A percentile compares a stretch with the other conserved stretches of the same genome.
phyloP scores from a whole-genome alignment of 164 flowering plant species.

The Vitis labrusca region DNA sequence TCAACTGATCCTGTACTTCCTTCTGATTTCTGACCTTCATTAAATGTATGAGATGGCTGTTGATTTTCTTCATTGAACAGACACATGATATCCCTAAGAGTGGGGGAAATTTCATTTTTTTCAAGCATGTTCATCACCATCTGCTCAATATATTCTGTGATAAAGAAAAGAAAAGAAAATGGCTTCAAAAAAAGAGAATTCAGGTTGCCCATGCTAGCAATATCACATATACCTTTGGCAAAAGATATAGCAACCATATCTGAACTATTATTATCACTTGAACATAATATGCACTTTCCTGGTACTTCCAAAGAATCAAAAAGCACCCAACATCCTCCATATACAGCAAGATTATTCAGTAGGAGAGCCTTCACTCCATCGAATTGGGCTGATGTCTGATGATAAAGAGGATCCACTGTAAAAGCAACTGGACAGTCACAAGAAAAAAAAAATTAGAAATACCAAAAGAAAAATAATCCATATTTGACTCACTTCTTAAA shows the following conservation, averaged over 20 bases:
- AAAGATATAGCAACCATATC: conserved; percentile 73
- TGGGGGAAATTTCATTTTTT: conserved; percentile 76
- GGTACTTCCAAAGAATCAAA: conserved; percentile 92
- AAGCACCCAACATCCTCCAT: conserved; percentile 81
- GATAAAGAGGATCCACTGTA: conserved; percentile 92
- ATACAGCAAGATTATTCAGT: conserved; percentile 89
- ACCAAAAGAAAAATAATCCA: not conserved
- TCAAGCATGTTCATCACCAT: conserved; percentile 57
- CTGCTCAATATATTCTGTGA: conserved; percentile 62
- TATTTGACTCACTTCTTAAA: too few relatives aligned
- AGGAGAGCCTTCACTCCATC: conserved; percentile 97
- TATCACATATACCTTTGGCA: conserved; percentile 59
- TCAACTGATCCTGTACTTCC: conserved; percentile 26
- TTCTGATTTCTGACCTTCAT: conserved; percentile 24
- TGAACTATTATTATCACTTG: conserved; percentile 26
- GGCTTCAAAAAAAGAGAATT: not conserved
- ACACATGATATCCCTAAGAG: conserved; percentile 55
- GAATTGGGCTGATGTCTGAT: conserved; percentile 94
- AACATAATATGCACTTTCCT: conserved; percentile 50
- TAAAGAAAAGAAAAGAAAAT: conserved; percentile 12
- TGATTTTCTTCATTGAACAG: conserved; percentile 68
- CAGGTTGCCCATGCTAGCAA: not conserved
- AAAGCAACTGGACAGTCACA: conserved; percentile 58
- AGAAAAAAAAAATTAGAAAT: conserved; percentile 6
- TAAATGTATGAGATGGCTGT: conserved; percentile 47